A percentile compares a stretch with the other conserved stretches of the same genome.
Evolutionary conservation across 2,329 filamentous ascomycete genomes (phyloP).

Genomic region (Ciborinia camelliae): DNA sequence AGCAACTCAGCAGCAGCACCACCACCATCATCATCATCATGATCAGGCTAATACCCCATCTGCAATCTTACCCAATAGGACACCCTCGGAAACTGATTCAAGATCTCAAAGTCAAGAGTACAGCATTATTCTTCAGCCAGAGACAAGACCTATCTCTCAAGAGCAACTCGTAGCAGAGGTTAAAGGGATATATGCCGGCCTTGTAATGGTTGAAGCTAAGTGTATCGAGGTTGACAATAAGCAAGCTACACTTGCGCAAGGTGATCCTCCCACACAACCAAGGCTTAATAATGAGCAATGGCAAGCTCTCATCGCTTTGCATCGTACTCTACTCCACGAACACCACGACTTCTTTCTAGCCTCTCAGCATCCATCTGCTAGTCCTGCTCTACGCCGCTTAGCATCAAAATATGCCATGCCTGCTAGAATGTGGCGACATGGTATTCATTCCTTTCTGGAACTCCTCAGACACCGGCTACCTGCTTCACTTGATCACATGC

Average conservation of each 20-base stretch:
- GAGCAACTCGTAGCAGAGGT: slow-evolving; percentile 35
- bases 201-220: slow-evolving; percentile 83
- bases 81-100: not conserved
- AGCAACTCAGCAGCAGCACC: slow-evolving; percentile 8
- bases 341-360: slow-evolving; percentile 86
- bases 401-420: slow-evolving; percentile 88
- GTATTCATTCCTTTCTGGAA: slow-evolving; percentile 82
- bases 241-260: slow-evolving; percentile 52
- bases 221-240: slow-evolving; percentile 78
- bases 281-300: slow-evolving; percentile 67
- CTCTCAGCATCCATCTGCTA: slow-evolving; percentile 79
- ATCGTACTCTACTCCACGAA: slow-evolving; percentile 76
- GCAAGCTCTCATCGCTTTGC: slow-evolving; percentile 78
- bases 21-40: slow-evolving; percentile 3
- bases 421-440: slow-evolving; percentile 88
- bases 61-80: slow-evolving; percentile 10
- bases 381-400: slow-evolving; percentile 60
- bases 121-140: slow-evolving; percentile 48
- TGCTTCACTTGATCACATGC: slow-evolving; percentile 79
- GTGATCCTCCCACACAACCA: slow-evolving; percentile 41
- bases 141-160: slow-evolving; percentile 43
- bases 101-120: slow-evolving; percentile 57
- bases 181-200: slow-evolving; percentile 66
- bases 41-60: not conserved
- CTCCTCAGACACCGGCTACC: slow-evolving; percentile 72